These are phyloP conservation scores for Trichoderma asperelloides DNA, from an alignment of 495 filamentous ascomycete genomes.

Conservation along the genomic window DNA sequence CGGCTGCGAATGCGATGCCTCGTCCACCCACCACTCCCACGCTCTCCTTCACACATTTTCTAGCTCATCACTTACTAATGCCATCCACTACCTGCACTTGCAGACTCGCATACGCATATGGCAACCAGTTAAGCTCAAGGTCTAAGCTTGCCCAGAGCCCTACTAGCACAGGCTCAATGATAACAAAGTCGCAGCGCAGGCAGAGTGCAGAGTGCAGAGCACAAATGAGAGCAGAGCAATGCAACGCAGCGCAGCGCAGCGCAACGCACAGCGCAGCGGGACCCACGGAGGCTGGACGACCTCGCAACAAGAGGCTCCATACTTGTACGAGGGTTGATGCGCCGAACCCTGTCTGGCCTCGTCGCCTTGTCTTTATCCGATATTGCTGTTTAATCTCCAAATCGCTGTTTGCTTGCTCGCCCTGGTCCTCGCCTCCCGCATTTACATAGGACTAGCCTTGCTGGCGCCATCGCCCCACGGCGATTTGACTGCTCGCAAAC, in stretches of 20 bases:
- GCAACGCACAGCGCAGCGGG: not conserved
- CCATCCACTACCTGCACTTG: not conserved
- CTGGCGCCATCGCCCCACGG: constrained; percentile 3
- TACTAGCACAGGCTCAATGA: not conserved
- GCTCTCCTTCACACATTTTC: not conserved
- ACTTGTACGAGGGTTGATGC: not conserved
- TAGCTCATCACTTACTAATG: not conserved
- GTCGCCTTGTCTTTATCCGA: not conserved
- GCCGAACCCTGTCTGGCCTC: not conserved
- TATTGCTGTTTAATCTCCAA: constrained; percentile 4
- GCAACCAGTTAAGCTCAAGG: not conserved
- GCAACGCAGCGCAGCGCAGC: not conserved
- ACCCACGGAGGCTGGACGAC: not conserved
- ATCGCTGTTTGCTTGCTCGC: not conserved
- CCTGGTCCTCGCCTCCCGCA: constrained; percentile 7
- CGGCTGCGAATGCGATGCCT: not conserved
- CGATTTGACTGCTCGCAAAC: constrained; percentile 8
- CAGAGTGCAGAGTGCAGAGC: not conserved
- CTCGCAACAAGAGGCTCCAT: not conserved
- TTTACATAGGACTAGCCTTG: not conserved
- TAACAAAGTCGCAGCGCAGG: constrained; percentile 1
- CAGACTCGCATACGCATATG: not conserved
- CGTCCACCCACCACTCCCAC: not conserved
- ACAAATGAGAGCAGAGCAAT: not conserved
- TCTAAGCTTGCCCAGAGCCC: not conserved